A percentile compares a stretch with the other conserved stretches of the same genome.
These are phyloP conservation scores for Tuber indicum DNA, from an alignment of 495 filamentous ascomycete genomes.

Conservation along the genomic window DNA sequence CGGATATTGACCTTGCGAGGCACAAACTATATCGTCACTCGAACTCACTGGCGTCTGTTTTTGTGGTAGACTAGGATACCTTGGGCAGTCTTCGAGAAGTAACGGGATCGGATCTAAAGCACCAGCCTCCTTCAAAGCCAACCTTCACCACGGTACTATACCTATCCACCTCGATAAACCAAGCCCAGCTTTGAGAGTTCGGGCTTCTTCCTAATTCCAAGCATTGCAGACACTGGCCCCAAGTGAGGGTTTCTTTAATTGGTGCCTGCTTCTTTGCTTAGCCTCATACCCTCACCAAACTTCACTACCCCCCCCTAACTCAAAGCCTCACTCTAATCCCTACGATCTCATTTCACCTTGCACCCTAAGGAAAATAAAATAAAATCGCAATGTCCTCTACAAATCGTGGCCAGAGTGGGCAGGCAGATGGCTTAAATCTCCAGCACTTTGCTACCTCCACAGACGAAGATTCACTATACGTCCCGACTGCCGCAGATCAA, in stretches of 20 bases:
- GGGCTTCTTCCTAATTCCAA: constrained; percentile 1
- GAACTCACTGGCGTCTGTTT: constrained; percentile 18
- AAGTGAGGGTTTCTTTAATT: constrained; percentile 31
- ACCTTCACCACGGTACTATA: constrained; percentile 3
- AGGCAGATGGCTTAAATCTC: constrained; percentile 36
- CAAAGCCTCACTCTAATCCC: constrained; percentile 29
- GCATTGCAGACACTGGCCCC: not conserved
- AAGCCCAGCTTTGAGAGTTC: constrained; percentile 10
- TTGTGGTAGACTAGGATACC: constrained; percentile 17
- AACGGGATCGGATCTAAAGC: not conserved
- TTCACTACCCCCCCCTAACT: constrained; percentile 10
- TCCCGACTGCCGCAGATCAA: constrained; percentile 25
- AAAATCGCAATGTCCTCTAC: constrained; percentile 33
- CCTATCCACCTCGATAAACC: constrained; percentile 11
- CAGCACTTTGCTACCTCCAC: constrained; percentile 24
- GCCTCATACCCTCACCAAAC: constrained; percentile 17
- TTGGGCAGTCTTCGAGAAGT: constrained; percentile 12
- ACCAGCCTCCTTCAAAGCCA: constrained; percentile 12
- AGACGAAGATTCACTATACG: constrained; percentile 27
- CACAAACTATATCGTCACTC: constrained; percentile 13
- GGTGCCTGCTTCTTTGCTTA: constrained; percentile 26
- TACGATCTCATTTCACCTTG: constrained; percentile 15
- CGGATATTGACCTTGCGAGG: constrained; percentile 28
- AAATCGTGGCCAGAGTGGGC: constrained; percentile 25
- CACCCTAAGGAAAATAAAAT: constrained; percentile 5